Conservation (phyloP, 169 alveolate genomes). For the Ichthyophthirius multifiliis region DNA sequence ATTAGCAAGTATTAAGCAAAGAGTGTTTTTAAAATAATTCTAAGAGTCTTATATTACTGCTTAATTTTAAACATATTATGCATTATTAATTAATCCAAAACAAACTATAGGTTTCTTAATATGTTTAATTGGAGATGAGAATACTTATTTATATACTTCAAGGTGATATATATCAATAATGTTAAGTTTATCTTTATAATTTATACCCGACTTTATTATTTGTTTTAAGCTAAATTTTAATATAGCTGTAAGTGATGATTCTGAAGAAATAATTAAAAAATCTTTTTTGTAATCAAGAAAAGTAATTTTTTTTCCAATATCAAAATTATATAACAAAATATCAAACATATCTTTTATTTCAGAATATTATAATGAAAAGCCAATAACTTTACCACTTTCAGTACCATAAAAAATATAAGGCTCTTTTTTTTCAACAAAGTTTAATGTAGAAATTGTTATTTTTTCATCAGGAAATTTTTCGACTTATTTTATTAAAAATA, state of each 20-base stretch:
- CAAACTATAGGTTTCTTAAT: not conserved
- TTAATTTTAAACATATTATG: not conserved
- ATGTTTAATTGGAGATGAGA: not conserved
- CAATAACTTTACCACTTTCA: slow-evolving; percentile 7
- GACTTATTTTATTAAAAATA: too few species aligned
- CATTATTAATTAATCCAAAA: not conserved
- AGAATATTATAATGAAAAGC: not conserved
- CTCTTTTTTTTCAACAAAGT: not conserved
- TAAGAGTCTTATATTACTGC: not conserved
- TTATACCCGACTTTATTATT: not conserved
- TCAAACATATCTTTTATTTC: slow-evolving; percentile 3
- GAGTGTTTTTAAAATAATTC: not conserved
- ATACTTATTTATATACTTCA: not conserved
- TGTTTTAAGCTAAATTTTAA: not conserved
- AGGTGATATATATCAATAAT: not conserved
- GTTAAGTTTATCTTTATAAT: not conserved
- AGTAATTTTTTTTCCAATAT: not conserved
- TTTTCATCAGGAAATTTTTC: not conserved
- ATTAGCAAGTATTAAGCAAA: not conserved
- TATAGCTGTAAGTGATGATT: not conserved
- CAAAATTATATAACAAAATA: not conserved
- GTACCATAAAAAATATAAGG: not conserved
- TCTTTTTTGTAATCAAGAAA: not conserved
- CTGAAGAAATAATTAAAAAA: not conserved
- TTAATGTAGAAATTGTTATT: not conserved